Evolutionary conservation across 2,329 filamentous ascomycete genomes (phyloP).

Genomic region (Colletotrichum sp.): DNA sequence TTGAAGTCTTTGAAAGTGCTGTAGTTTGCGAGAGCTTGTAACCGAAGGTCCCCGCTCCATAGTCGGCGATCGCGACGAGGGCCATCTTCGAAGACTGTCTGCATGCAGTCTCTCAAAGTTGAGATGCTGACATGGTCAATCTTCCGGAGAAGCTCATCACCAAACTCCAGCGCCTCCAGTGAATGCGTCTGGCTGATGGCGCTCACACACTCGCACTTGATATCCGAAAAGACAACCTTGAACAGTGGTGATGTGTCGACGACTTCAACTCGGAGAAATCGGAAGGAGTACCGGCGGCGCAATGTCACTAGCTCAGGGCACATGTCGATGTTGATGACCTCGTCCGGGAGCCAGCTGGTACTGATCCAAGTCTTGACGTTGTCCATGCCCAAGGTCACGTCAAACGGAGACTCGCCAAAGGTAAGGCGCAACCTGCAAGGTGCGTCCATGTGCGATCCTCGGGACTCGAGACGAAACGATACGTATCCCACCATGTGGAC

Average conservation of each 20-base stretch:
- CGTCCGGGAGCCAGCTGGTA: constrained; percentile 41
- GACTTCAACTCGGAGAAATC: constrained; percentile 36
- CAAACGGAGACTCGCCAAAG: constrained; percentile 40
- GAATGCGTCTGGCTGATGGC: constrained; percentile 25
- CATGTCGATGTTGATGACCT: constrained; percentile 38
- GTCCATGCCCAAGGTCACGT: constrained; percentile 38
- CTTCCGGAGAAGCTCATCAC: constrained; percentile 25
- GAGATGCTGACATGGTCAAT: constrained; percentile 35
- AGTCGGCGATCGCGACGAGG: constrained; percentile 39
- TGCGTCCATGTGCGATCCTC: constrained; percentile 37
- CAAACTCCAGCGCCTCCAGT: constrained; percentile 22
- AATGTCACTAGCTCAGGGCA: constrained; percentile 32
- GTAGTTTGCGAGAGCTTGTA: constrained; percentile 41
- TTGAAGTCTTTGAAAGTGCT: constrained; percentile 36
- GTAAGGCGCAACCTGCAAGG: constrained; percentile 37
- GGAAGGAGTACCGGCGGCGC: constrained; percentile 36
- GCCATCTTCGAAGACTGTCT: constrained; percentile 42
- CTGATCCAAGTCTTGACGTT: constrained; percentile 40
- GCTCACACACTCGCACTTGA: constrained; percentile 32
- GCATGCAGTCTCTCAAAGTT: constrained; percentile 42
- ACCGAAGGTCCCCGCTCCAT: constrained; percentile 40
- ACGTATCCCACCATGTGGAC: constrained; percentile 36
- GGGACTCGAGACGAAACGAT: constrained; percentile 30
- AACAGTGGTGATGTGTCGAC: constrained; percentile 38
- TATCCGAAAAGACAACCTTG: constrained; percentile 33